Evolutionary conservation across 2,329 filamentous ascomycete species (phyloP).

Genomic region (Verticillium nubilum): DNA sequence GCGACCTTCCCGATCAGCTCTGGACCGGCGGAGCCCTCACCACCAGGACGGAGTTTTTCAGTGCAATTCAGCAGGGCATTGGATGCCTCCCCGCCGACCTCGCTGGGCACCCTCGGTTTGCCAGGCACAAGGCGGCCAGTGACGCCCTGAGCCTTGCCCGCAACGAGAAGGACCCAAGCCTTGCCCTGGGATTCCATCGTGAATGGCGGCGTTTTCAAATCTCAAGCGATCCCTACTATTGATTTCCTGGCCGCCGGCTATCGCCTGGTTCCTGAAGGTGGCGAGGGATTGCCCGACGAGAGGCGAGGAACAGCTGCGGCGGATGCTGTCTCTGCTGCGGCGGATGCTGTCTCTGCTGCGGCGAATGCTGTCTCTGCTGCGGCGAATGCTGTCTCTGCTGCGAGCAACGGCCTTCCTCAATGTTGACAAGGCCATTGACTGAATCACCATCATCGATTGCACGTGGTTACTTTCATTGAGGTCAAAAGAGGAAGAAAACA

Average conservation of each 20-base stretch:
- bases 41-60: not conserved
- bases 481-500: not conserved
- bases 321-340: no score
- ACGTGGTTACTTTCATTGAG: not conserved
- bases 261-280: not conserved
- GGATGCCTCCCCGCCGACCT: not conserved
- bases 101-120: not conserved
- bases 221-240: not conserved
- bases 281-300: not conserved
- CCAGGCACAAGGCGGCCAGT: not conserved
- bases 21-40: not conserved
- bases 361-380: no score
- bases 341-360: no score
- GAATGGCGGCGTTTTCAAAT: not conserved
- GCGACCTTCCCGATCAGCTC: not conserved
- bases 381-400: no score
- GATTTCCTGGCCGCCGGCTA: not conserved
- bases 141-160: not conserved
- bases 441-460: no score
- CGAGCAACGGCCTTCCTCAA: no score
- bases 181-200: no score
- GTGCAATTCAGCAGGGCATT: not conserved
- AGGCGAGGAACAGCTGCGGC: no score
- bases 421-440: no score
- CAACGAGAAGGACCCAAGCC: not conserved